Evolutionary conservation across 1,139 yeast species (phyloP).

Genomic region (Kazachstania sp.): DNA sequence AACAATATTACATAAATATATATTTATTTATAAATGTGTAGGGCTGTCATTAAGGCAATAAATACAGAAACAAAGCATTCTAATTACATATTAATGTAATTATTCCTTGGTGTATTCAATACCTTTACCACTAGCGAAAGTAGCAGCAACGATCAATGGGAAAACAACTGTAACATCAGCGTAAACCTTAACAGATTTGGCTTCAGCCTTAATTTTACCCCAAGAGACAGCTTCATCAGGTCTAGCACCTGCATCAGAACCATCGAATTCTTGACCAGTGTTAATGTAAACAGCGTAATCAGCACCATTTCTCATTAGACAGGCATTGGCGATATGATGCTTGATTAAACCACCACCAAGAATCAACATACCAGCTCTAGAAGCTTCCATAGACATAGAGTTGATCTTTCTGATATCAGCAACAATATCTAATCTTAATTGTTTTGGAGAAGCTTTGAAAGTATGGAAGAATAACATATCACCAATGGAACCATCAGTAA

Average conservation of each 20-base stretch:
- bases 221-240: conserved; percentile 98
- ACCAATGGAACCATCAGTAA: conserved; percentile 97
- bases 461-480: conserved; percentile 99
- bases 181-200: conserved; percentile 80
- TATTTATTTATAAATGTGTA: neutral
- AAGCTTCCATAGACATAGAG: conserved; percentile 93
- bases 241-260: conserved; percentile 98
- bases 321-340: conserved; percentile 96
- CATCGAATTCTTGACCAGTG: conserved; percentile 98
- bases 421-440: conserved; percentile 82
- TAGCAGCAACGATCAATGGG: conserved; percentile 95
- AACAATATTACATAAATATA: neutral
- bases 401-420: conserved; percentile 87
- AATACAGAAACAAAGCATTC: neutral
- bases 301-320: conserved; percentile 98
- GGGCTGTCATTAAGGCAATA: too few species aligned
- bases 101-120: conserved; percentile 7
- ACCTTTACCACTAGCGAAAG: conserved; percentile 60
- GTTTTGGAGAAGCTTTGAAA: conserved; percentile 85
- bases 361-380: conserved; percentile 88
- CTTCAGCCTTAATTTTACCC: conserved; percentile 97
- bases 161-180: conserved; percentile 95
- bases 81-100: neutral
- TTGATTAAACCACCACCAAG: conserved; percentile 95
- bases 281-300: conserved; percentile 95